phyloP scores from a whole-genome alignment of 2,329 filamentous ascomycete species.

The Colletotrichum graminicola region DNA sequence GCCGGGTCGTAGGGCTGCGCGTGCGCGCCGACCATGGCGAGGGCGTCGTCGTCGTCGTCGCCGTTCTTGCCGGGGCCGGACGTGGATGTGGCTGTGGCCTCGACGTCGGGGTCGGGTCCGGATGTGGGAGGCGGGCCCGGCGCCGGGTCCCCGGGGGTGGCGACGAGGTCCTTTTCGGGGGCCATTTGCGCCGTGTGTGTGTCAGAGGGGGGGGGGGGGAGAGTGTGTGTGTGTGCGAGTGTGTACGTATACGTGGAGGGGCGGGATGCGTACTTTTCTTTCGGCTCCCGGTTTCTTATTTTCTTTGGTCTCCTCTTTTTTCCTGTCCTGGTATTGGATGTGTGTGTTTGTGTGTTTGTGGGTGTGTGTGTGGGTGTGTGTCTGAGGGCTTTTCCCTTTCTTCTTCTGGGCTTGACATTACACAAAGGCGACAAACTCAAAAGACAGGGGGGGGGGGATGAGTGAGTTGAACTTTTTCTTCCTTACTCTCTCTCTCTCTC shows the following conservation, averaged over 20 bases:
- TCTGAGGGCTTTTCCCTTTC: neutral
- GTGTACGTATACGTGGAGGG: neutral
- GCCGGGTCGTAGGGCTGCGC: conserved; percentile 65
- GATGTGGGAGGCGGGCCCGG: neutral
- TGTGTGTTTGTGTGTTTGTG: neutral
- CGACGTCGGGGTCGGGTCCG: conserved; percentile 17
- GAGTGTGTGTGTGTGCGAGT: neutral
- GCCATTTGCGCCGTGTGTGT: conserved; percentile 15
- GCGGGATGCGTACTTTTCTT: neutral
- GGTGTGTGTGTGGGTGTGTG: neutral
- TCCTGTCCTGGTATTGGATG: neutral
- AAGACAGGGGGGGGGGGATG: conserved; percentile 1
- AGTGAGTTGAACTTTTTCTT: conserved; percentile 29
- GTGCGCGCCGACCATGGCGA: conserved; percentile 70
- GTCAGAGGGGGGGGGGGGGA: too few relatives aligned
- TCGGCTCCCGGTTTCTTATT: neutral
- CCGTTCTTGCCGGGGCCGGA: neutral
- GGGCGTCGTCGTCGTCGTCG: conserved; percentile 60
- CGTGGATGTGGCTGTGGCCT: neutral
- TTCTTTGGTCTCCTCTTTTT: neutral
- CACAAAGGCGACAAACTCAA: neutral
- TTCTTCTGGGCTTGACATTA: neutral
- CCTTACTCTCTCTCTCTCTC: neutral
- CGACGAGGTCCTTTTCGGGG: conserved; percentile 22
- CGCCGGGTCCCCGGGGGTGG: conserved; percentile 15